Conservation (phyloP, 306 rosid species). For the Begonia loranthoides region DNA sequence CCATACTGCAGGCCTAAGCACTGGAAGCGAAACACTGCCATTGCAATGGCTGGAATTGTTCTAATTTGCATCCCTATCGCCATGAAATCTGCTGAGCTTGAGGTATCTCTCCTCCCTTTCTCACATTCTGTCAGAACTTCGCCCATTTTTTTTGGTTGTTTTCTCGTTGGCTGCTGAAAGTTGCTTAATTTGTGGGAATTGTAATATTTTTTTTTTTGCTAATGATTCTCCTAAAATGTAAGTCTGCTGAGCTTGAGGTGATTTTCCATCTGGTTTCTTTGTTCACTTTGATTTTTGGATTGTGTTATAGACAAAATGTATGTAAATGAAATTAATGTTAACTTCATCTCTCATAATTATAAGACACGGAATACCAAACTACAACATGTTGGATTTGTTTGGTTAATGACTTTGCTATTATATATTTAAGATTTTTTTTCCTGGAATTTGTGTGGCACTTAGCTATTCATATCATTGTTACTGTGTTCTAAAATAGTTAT, state of each 20-base stretch:
- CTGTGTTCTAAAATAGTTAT: too few species aligned
- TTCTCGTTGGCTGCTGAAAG: not conserved
- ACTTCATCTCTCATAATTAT: too few species aligned
- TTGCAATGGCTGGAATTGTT: conserved; percentile 77
- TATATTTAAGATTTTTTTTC: too few species aligned
- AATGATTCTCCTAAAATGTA: not conserved
- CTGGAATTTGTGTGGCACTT: too few species aligned
- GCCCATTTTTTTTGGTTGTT: not conserved
- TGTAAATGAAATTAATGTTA: too few species aligned
- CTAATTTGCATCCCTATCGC: conserved; percentile 91
- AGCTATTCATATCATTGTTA: too few species aligned
- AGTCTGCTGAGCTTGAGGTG: not conserved
- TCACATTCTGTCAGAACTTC: not conserved
- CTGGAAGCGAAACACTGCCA: conserved; percentile 93
- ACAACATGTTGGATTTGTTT: too few species aligned
- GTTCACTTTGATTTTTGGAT: not conserved
- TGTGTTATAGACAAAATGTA: too few species aligned
- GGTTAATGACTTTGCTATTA: too few species aligned
- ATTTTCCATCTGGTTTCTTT: not conserved
- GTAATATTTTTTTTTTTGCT: not conserved
- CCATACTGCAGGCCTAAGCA: conserved; percentile 87
- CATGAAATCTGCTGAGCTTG: conserved; percentile 90
- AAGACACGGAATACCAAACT: too few species aligned
- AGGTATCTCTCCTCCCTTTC: conserved; percentile 25
- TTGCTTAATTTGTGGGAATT: not conserved